phyloP scores from a whole-genome alignment of 2,329 filamentous ascomycete genomes.

The Hypoxylon sp. region DNA sequence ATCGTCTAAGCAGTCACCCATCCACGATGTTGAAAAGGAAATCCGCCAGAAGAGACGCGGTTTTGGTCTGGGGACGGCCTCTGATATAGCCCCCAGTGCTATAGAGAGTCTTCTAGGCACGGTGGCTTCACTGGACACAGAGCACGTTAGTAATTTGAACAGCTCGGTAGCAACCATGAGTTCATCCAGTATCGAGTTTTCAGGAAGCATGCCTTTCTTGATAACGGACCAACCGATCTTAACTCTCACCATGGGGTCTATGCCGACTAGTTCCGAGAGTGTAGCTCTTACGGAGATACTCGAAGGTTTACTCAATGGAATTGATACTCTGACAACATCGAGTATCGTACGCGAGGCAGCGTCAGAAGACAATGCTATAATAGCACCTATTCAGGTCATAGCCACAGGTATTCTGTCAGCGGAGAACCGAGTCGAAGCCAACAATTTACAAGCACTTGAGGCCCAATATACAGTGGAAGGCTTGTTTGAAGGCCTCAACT shows the following conservation, averaged over 20 bases:
- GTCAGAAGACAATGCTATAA: slow-evolving; percentile 40
- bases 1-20: slow-evolving; percentile 1
- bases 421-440: slow-evolving; percentile 38
- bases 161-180: slow-evolving; percentile 31
- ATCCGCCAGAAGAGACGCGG: slow-evolving; percentile 34
- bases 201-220: slow-evolving; percentile 43
- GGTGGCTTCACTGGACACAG: slow-evolving; percentile 34
- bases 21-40: neutral
- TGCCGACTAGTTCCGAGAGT: slow-evolving; percentile 37
- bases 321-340: slow-evolving; percentile 38
- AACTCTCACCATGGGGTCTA: slow-evolving; percentile 37
- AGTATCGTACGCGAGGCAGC: slow-evolving; percentile 45
- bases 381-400: slow-evolving; percentile 42
- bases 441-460: slow-evolving; percentile 41
- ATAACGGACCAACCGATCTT: slow-evolving; percentile 30
- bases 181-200: slow-evolving; percentile 27
- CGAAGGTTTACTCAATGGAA: slow-evolving; percentile 38
- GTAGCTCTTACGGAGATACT: slow-evolving; percentile 39
- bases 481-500: slow-evolving; percentile 46
- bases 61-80: slow-evolving; percentile 35
- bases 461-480: slow-evolving; percentile 42
- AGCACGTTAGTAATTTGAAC: slow-evolving; percentile 41
- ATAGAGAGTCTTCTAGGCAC: slow-evolving; percentile 39
- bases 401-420: slow-evolving; percentile 49
- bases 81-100: slow-evolving; percentile 34